These are phyloP conservation scores for Beauveria pseudobassiana DNA, from an alignment of 2,329 filamentous ascomycete species.

Conservation along the genomic window DNA sequence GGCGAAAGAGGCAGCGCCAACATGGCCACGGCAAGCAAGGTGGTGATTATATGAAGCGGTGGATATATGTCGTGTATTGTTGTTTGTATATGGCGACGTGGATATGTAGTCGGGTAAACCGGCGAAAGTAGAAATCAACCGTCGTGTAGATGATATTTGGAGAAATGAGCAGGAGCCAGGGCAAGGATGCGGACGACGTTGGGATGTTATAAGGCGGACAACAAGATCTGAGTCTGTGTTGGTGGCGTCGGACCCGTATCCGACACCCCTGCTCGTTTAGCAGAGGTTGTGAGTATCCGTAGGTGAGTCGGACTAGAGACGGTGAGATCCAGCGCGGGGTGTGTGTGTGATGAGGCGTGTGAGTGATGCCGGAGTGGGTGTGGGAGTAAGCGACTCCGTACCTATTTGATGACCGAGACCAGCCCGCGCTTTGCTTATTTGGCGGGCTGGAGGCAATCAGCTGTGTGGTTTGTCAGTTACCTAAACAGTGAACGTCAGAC, in stretches of 20 bases:
- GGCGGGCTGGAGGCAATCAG: neutral
- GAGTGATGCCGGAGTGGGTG: constrained; percentile 5
- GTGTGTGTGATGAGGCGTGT: constrained; percentile 4
- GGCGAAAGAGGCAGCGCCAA: neutral
- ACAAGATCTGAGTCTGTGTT: constrained; percentile 8
- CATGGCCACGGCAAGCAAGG: neutral
- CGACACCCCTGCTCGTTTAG: constrained; percentile 10
- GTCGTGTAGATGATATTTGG: neutral
- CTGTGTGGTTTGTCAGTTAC: neutral
- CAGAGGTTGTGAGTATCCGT: neutral
- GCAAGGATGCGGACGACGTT: neutral
- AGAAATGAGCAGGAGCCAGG: neutral
- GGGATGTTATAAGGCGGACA: constrained; percentile 9
- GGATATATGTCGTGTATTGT: neutral
- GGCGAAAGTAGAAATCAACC: neutral
- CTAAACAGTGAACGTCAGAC: neutral
- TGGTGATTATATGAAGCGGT: neutral
- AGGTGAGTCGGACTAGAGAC: neutral
- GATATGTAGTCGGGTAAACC: neutral
- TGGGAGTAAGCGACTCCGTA: constrained; percentile 3
- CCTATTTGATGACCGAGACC: constrained; percentile 1
- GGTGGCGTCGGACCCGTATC: constrained; percentile 13
- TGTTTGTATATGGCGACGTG: neutral
- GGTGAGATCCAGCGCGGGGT: constrained; percentile 8
- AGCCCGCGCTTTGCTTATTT: constrained; percentile 1